Percentiles rank a stretch among this genome's conserved stretches.
phyloP scores from a whole-genome alignment of 2,329 filamentous ascomycete species.

The Trichoderma sp. region DNA sequence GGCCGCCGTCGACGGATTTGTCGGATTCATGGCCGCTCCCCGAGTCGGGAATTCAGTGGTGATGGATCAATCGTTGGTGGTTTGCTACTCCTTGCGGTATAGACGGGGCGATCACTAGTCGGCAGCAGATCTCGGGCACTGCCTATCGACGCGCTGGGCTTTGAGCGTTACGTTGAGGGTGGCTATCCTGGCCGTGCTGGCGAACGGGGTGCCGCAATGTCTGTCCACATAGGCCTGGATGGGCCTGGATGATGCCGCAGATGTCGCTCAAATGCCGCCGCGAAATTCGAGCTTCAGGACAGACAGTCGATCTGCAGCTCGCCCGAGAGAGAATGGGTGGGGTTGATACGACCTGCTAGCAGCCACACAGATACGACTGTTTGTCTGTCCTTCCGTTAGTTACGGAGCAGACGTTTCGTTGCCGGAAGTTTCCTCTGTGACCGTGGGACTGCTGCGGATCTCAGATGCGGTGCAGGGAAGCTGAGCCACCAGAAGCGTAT shows the following conservation, averaged over 20 bases:
- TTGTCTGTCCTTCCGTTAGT: not conserved
- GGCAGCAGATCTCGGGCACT: not conserved
- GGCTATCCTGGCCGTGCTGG: not conserved
- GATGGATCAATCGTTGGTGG: not conserved
- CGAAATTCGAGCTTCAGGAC: not conserved
- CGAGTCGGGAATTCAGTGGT: not conserved
- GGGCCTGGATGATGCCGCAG: not conserved
- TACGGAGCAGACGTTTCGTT: not conserved
- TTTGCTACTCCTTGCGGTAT: not conserved
- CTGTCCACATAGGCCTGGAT: not conserved
- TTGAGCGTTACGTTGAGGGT: not conserved
- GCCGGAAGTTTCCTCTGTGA: not conserved
- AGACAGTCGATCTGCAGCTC: not conserved
- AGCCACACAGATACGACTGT: no score
- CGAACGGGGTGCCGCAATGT: not conserved
- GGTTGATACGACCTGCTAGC: not conserved
- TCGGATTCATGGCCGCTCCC: conserved; percentile 47
- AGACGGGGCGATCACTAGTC: not conserved
- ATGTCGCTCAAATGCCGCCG: not conserved
- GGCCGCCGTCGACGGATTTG: conserved; percentile 54
- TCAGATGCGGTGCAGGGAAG: conserved; percentile 7
- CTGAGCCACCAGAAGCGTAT: not conserved
- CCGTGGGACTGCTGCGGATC: not conserved
- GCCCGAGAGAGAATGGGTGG: conserved; percentile 8
- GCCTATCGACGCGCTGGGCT: not conserved